phyloP scores from a whole-genome alignment of 495 filamentous ascomycete species.

The Neurospora sublineolata region DNA sequence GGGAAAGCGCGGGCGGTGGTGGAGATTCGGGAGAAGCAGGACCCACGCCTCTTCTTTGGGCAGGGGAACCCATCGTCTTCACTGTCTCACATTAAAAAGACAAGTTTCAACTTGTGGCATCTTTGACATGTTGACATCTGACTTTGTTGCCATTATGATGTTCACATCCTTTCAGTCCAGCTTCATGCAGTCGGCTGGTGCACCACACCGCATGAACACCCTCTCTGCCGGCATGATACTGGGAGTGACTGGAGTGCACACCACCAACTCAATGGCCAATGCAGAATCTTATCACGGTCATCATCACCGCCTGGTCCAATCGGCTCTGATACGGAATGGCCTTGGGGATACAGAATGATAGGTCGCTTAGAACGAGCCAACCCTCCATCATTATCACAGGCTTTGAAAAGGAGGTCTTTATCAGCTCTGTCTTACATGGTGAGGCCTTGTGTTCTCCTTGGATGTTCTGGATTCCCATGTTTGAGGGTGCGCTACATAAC shows the following conservation, averaged over 20 bases:
- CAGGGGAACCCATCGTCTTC: not conserved
- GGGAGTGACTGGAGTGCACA: not conserved
- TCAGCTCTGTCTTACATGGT: not conserved
- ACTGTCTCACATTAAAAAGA: not conserved
- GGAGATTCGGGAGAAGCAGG: not conserved
- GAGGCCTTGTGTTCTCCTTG: not conserved
- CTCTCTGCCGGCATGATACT: not conserved
- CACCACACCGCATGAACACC: not conserved
- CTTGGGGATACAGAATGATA: not conserved
- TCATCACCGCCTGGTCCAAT: not conserved
- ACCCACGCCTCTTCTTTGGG: not conserved
- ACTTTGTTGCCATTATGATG: not conserved
- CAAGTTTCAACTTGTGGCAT: not conserved
- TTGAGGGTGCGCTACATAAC: not conserved
- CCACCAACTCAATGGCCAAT: not conserved
- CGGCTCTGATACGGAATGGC: not conserved
- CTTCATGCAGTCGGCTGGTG: not conserved
- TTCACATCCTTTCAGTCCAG: not conserved
- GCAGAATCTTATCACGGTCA: not conserved
- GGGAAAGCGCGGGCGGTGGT: not conserved
- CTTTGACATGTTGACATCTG: not conserved
- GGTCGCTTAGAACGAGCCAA: not conserved
- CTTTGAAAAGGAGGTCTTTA: not conserved
- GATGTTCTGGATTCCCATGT: not conserved
- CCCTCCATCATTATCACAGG: not conserved